phyloP scores from a whole-genome alignment of 2,329 filamentous ascomycete species.

The Cytospora schulzeri region DNA sequence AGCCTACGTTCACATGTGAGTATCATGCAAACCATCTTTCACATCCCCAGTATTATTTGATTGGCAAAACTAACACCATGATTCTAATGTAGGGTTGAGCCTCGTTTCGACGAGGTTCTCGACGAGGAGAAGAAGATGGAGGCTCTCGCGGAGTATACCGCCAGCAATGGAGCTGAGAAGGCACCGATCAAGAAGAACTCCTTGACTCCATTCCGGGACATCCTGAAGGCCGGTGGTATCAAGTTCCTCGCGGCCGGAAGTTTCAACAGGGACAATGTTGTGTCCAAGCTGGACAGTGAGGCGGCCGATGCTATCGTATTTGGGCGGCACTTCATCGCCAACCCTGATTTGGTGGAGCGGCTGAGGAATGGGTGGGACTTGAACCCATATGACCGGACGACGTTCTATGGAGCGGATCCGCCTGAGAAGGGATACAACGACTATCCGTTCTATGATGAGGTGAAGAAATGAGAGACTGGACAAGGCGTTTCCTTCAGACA shows the following conservation, averaged over 20 bases:
- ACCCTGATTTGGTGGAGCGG: conserved; percentile 50
- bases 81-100: conserved; percentile 42
- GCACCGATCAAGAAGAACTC: conserved; percentile 31
- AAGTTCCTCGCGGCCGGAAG: conserved; percentile 54
- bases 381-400: conserved; percentile 46
- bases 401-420: conserved; percentile 43
- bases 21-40: no score
- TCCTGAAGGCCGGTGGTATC: conserved; percentile 43
- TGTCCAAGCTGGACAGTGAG: conserved; percentile 45
- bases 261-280: conserved; percentile 42
- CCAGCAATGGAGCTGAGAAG: conserved; percentile 29
- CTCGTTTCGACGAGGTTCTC: conserved; percentile 49
- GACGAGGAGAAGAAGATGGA: conserved; percentile 47
- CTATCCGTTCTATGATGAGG: conserved; percentile 39
- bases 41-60: neutral
- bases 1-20: conserved; percentile 49
- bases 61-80: neutral
- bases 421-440: conserved; percentile 41
- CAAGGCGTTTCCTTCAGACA: no score
- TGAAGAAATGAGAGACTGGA: conserved; percentile 2
- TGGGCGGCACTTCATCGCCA: conserved; percentile 52
- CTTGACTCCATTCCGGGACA: conserved; percentile 44
- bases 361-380: conserved; percentile 46
- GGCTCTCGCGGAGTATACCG: conserved; percentile 37
- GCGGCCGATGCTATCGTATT: conserved; percentile 49